Base-by-base conservation (phyloP, 768 basidiomycete species). In the Russula griseocarnosa region DNA sequence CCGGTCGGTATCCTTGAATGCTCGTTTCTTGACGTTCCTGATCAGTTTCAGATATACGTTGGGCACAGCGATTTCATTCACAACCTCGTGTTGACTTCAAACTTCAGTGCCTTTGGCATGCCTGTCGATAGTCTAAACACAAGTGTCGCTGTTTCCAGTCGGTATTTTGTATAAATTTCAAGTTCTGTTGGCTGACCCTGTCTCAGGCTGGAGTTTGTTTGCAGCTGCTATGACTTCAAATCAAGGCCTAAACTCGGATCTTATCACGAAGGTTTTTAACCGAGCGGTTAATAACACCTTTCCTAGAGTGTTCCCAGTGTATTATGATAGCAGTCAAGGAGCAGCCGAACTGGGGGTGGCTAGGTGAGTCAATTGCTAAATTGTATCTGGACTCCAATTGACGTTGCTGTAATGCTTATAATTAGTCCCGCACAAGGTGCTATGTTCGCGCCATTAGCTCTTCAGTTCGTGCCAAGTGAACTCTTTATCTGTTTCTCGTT, bases 351-450 rank as follows among this genome's bases (percentile, higher is more conserved):
- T 54, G 3, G 67, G 67, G 26, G 38, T 16, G 26, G 65, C 65
- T 6, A 68, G 65, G 67, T 68, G 34, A 44, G 65, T 20, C 38
- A 42, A 13, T n/a, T 26, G 30, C 5, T 13, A 30, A 16, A 20
- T 34, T 2, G 16, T 13, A 26, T 16, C 2, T 24, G 13, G 38
- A n/a, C 46, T 1, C 8, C 24, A 40, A 46, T 22, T 61, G 16
- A 56, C 11, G 14, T n/a, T 34, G n/a, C 28, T 0, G 5, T 16
- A 22, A 26, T 22, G 1, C 1, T 28, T 34, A 38, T n/a, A n/a
- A n/a, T 24, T 24, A 71, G 70, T 52, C 69, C 70, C 14, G 70
- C 66, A 4, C 67, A 69, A n/a, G 70, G 70, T 34, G 70, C 65
- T 11, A 54, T 71, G 60, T 71, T 62, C 52, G 70, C 70, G 2